Conservation (phyloP, 169 alveolate genomes). For the Plasmodium vivax region DNA sequence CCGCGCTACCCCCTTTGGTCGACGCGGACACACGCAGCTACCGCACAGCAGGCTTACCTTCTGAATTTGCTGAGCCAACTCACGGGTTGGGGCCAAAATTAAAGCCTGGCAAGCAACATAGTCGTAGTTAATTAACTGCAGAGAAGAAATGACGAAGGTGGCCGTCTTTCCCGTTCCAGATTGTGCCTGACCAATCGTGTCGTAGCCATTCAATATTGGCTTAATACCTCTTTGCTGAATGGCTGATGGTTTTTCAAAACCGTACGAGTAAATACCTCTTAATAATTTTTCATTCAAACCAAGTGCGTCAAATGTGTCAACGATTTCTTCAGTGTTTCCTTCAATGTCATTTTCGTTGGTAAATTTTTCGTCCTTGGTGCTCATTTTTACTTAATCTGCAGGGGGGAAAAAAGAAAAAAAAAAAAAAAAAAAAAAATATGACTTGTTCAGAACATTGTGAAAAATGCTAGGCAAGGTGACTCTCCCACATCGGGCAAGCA, state of each 20-base stretch:
- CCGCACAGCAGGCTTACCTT: slow-evolving; percentile 80
- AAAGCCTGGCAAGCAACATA: slow-evolving; percentile 91
- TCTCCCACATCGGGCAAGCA: background rate
- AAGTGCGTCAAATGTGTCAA: slow-evolving; percentile 94
- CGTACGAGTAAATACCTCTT: slow-evolving; percentile 97
- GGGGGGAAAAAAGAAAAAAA: background rate
- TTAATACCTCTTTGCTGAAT: slow-evolving; percentile 99
- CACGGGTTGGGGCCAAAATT: slow-evolving; percentile 97
- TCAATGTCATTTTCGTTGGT: slow-evolving; percentile 73
- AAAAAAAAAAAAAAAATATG: background rate
- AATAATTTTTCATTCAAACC: slow-evolving; percentile 95
- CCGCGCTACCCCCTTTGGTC: background rate
- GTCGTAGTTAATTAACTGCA: slow-evolving; percentile 92
- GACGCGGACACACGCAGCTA: background rate
- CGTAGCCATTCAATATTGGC: slow-evolving; percentile 97
- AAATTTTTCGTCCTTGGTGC: slow-evolving; percentile 72
- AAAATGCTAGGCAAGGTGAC: background rate
- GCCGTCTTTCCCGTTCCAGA: slow-evolving; percentile 99
- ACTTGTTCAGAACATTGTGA: background rate
- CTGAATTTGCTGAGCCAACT: slow-evolving; percentile 97
- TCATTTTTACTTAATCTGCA: slow-evolving; percentile 51
- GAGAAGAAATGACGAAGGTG: slow-evolving; percentile 97
- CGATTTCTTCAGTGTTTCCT: slow-evolving; percentile 79
- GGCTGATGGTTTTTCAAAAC: slow-evolving; percentile 99
- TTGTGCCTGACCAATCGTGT: slow-evolving; percentile 97